These are phyloP conservation scores for Gillenia trifoliata DNA, from an alignment of 306 rosid genomes.

Conservation along the genomic window DNA sequence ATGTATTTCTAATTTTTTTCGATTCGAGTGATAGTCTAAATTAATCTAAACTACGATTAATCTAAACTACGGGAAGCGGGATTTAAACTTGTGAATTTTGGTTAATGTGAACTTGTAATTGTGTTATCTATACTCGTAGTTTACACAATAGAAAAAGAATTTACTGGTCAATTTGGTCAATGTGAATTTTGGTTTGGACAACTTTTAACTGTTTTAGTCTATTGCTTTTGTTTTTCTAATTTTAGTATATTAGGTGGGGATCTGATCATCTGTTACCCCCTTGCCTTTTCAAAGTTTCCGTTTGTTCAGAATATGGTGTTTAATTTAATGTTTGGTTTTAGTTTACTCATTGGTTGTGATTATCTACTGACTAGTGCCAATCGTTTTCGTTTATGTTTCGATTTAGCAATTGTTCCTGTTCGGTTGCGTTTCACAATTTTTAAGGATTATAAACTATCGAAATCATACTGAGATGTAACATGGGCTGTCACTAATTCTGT, in stretches of 20 bases:
- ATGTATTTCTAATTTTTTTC: background rate
- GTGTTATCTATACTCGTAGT: background rate
- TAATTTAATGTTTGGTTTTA: background rate
- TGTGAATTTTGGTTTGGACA: background rate
- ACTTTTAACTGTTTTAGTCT: background rate
- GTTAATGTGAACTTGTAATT: too few relatives aligned
- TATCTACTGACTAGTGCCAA: background rate
- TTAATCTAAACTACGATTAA: too few relatives aligned
- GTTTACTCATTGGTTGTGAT: background rate
- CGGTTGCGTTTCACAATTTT: background rate
- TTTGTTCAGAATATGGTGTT: background rate
- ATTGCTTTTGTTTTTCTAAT: too few relatives aligned
- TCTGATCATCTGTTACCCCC: too few relatives aligned
- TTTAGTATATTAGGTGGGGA: too few relatives aligned
- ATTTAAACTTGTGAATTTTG: background rate
- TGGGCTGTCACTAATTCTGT: constrained; percentile 20
- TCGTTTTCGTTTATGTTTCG: background rate
- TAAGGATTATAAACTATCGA: background rate
- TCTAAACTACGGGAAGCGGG: background rate
- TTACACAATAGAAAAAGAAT: background rate
- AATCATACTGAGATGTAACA: constrained; percentile 13
- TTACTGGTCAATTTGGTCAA: background rate
- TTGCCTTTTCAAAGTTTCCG: too few relatives aligned
- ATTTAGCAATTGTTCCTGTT: background rate
- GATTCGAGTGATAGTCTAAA: background rate